These are phyloP conservation scores for Rosa rugosa DNA, from an alignment of 306 rosid species.

Conservation along the genomic window DNA sequence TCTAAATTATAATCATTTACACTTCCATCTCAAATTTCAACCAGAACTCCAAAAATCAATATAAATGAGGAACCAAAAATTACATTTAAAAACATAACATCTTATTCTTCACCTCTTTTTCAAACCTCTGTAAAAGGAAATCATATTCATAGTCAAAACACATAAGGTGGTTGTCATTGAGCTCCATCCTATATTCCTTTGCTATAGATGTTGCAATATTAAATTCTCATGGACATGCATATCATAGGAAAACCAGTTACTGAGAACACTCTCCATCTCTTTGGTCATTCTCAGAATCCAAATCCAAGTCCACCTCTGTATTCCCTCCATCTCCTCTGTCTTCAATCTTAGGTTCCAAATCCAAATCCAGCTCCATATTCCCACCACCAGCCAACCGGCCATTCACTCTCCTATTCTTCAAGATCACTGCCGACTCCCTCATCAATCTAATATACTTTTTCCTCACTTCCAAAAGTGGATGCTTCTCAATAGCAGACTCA, in stretches of 20 bases:
- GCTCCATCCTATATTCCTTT: not conserved
- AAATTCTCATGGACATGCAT: not conserved
- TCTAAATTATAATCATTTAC: not conserved
- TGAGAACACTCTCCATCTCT: not conserved
- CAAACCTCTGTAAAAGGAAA: not conserved
- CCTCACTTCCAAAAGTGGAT: conserved; percentile 71
- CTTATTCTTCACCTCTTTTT: not conserved
- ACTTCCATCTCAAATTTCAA: not conserved
- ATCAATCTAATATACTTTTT: conserved; percentile 65
- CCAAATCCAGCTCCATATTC: conserved; percentile 28
- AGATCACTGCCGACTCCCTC: conserved; percentile 54
- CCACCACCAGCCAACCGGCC: conserved; percentile 30
- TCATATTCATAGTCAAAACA: not conserved
- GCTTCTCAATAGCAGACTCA: conserved; percentile 53
- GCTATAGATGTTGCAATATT: not conserved
- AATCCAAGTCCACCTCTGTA: not conserved
- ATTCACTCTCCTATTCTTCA: conserved; percentile 54
- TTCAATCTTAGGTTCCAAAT: conserved; percentile 45
- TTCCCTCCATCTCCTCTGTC: conserved; percentile 27
- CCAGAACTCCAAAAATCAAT: not conserved
- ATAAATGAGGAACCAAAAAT: not conserved
- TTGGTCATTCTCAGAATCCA: not conserved
- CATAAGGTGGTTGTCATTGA: not conserved
- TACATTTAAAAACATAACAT: not conserved
- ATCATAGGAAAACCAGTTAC: not conserved